These are phyloP conservation scores for Alternaria sp. DNA, from an alignment of 2,329 filamentous ascomycete genomes.

Conservation along the genomic window DNA sequence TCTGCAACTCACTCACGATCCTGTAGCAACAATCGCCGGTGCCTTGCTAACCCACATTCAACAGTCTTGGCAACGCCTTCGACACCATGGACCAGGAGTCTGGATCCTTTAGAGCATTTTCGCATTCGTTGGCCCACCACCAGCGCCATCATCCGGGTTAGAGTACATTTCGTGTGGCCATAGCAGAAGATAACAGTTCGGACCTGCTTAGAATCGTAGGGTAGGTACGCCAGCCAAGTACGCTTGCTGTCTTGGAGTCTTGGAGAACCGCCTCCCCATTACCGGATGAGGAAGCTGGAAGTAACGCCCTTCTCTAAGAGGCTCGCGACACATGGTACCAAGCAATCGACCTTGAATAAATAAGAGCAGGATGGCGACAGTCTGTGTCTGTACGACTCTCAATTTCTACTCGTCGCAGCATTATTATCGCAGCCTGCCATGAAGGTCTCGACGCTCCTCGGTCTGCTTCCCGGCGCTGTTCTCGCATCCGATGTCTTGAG, in stretches of 20 bases:
- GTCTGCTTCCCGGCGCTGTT: slow-evolving; percentile 31
- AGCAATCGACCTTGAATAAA: slow-evolving; percentile 8
- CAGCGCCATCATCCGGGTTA: slow-evolving; percentile 1
- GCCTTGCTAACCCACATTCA: not conserved
- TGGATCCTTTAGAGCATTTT: slow-evolving; percentile 1
- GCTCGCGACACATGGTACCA: not conserved
- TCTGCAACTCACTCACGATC: not conserved
- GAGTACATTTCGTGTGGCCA: not conserved
- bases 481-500: slow-evolving; percentile 36
- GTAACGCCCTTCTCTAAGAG: slow-evolving; percentile 1
- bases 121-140: not conserved
- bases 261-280: slow-evolving; percentile 8
- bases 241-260: slow-evolving; percentile 23
- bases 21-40: not conserved
- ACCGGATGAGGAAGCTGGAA: slow-evolving; percentile 20
- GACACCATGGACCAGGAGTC: slow-evolving; percentile 12
- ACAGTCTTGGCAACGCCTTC: slow-evolving; percentile 11
- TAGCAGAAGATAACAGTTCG: slow-evolving; percentile 24
- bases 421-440: slow-evolving; percentile 16
- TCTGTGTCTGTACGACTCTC: slow-evolving; percentile 9
- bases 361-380: slow-evolving; percentile 3
- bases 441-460: slow-evolving; percentile 35
- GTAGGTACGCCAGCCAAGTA: slow-evolving; percentile 21
- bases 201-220: slow-evolving; percentile 27
- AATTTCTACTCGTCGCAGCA: slow-evolving; percentile 1